Evolutionary conservation across 371 early-diverging fungal species (phyloP).

Genomic region (Furculomyces boomerangus): DNA sequence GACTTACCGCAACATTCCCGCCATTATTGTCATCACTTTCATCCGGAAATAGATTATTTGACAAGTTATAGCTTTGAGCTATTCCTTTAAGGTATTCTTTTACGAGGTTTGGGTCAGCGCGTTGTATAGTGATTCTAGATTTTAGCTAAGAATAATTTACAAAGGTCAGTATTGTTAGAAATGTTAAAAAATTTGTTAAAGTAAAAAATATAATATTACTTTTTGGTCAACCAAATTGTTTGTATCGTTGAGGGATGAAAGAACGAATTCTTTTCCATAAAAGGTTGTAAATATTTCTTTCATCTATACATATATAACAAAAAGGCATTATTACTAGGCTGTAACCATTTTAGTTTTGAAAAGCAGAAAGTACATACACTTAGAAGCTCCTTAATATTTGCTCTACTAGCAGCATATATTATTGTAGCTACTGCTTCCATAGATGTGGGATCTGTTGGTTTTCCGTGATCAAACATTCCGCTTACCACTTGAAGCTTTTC

Average conservation of each 20-base stretch:
- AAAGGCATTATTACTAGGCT: too few relatives aligned
- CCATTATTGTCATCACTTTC: background rate
- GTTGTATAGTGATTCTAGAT: background rate
- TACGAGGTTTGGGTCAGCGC: background rate
- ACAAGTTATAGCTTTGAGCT: background rate
- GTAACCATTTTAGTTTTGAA: too few relatives aligned
- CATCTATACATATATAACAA: too few relatives aligned
- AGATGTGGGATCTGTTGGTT: constrained; percentile 67
- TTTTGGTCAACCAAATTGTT: background rate
- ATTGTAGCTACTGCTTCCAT: constrained; percentile 72
- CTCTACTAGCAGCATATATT: constrained; percentile 73
- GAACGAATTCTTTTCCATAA: background rate
- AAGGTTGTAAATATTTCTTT: background rate
- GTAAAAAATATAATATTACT: background rate
- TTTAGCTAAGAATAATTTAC: background rate
- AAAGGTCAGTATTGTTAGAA: background rate
- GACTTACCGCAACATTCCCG: background rate
- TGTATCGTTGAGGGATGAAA: background rate
- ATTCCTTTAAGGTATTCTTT: constrained; percentile 1
- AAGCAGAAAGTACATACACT: background rate
- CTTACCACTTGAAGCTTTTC: constrained; percentile 74
- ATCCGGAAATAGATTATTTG: background rate
- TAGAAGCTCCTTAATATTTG: constrained; percentile 70
- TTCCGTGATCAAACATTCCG: constrained; percentile 65
- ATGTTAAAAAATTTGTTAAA: background rate